phyloP scores from a whole-genome alignment of 2,329 filamentous ascomycete species.

The Talaromyces amestolkiae region DNA sequence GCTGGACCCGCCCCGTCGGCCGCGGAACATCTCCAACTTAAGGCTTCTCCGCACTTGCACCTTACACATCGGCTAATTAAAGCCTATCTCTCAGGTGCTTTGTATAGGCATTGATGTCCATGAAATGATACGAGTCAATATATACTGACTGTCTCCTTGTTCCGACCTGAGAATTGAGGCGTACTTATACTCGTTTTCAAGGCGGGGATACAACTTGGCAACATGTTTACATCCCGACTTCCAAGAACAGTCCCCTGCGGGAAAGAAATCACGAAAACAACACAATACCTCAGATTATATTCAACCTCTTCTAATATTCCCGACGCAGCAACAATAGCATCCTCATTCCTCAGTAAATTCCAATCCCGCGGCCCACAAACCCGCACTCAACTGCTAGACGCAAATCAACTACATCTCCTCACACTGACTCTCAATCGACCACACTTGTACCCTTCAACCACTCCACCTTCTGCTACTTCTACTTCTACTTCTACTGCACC shows the following conservation, averaged over 20 bases:
- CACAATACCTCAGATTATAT: neutral
- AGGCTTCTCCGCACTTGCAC: neutral
- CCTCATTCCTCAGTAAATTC: constrained; percentile 44
- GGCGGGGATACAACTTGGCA: neutral
- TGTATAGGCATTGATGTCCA: neutral
- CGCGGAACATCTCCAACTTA: neutral
- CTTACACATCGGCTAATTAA: neutral
- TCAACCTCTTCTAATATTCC: neutral
- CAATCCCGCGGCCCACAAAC: constrained; percentile 43
- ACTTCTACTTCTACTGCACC: neutral
- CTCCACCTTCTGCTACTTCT: constrained; percentile 13
- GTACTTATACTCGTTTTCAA: neutral
- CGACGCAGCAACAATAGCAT: constrained; percentile 29
- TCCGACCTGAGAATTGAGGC: no score
- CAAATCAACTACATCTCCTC: constrained; percentile 63
- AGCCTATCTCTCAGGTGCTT: neutral
- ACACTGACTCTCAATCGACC: constrained; percentile 57
- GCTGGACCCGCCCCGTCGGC: neutral
- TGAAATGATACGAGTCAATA: neutral
- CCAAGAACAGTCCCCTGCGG: neutral
- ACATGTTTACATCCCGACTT: neutral
- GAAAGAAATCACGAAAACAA: neutral
- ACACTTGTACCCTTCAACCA: constrained; percentile 39
- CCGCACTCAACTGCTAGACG: constrained; percentile 56
- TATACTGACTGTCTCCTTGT: no score